Evolutionary conservation across 2,329 filamentous ascomycete genomes (phyloP).

Genomic region (Pseudocercospora macadamiae): DNA sequence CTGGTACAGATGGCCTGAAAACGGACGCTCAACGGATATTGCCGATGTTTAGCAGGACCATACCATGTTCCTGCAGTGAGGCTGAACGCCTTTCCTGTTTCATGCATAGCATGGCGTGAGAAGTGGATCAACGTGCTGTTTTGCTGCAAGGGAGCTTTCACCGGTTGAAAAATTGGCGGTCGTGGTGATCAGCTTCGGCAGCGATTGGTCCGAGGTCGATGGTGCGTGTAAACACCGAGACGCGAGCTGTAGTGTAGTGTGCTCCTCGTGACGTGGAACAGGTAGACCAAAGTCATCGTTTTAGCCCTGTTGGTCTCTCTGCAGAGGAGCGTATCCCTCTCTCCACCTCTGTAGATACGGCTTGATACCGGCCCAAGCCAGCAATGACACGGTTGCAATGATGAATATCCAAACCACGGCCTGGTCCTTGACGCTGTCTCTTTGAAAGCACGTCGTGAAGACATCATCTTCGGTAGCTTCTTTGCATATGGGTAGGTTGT

Average conservation of each 20-base stretch:
- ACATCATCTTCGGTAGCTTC: conserved; percentile 68
- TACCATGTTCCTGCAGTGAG: not conserved
- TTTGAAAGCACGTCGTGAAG: conserved; percentile 68
- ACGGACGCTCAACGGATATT: not conserved
- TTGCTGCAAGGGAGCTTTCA: too few species aligned
- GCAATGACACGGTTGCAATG: conserved; percentile 61
- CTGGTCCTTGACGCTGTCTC: conserved; percentile 69
- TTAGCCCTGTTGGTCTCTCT: conserved; percentile 1
- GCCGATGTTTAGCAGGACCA: not conserved
- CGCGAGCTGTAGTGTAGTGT: too few species aligned
- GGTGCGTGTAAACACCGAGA: too few species aligned
- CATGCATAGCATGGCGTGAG: not conserved
- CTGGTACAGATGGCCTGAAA: not conserved
- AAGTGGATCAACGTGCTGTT: too few species aligned
- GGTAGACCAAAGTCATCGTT: too few species aligned
- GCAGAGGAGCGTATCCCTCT: conserved; percentile 17
- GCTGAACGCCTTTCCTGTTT: not conserved
- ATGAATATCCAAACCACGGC: conserved; percentile 69
- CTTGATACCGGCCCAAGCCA: conserved; percentile 62
- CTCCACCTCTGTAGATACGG: conserved; percentile 57
- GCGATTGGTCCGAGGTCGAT: too few species aligned
- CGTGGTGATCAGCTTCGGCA: too few species aligned
- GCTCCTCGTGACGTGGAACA: too few species aligned
- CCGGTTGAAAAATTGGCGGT: too few species aligned
- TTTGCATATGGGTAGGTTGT: conserved; percentile 62